A percentile compares a stretch with the other conserved stretches of the same genome.
Conservation (phyloP, 2,329 filamentous ascomycete genomes). For the Fusarium nisikadoi region DNA sequence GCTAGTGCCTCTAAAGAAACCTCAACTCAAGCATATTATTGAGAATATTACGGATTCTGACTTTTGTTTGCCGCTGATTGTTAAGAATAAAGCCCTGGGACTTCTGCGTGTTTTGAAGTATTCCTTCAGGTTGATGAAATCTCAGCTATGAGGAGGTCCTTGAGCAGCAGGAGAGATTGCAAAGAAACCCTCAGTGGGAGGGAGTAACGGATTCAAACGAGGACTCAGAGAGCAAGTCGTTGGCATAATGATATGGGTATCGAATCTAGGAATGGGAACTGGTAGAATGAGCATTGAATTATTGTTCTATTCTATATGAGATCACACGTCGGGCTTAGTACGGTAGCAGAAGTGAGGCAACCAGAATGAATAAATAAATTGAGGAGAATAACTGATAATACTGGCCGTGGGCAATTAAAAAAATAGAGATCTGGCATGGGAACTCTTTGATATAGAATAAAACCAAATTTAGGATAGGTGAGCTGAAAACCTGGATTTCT, state of each 20-base stretch:
- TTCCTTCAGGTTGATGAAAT: accelerated
- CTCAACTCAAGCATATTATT: accelerated
- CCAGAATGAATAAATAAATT: background rate
- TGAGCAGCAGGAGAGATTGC: background rate
- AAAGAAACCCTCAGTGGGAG: too few relatives aligned
- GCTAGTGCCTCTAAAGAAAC: background rate
- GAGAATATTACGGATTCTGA: background rate
- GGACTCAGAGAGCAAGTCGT: background rate
- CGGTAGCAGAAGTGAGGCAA: background rate
- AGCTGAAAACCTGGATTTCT: accelerated
- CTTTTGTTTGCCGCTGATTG: accelerated
- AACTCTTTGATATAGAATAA: background rate
- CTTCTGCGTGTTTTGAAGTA: background rate
- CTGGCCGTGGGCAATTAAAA: too few relatives aligned
- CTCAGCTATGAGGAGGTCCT: accelerated
- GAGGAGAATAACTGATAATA: background rate
- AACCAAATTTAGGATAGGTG: background rate
- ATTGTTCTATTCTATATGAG: too few relatives aligned
- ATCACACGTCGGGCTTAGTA: too few relatives aligned
- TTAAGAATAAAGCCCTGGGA: accelerated
- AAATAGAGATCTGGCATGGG: background rate
- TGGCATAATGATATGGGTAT: background rate
- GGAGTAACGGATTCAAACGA: background rate
- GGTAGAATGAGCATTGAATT: too few relatives aligned
- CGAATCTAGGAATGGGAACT: too few relatives aligned